These are phyloP conservation scores for Diaporthe sp. DNA, from an alignment of 2,329 filamentous ascomycete species.

Conservation along the genomic window DNA sequence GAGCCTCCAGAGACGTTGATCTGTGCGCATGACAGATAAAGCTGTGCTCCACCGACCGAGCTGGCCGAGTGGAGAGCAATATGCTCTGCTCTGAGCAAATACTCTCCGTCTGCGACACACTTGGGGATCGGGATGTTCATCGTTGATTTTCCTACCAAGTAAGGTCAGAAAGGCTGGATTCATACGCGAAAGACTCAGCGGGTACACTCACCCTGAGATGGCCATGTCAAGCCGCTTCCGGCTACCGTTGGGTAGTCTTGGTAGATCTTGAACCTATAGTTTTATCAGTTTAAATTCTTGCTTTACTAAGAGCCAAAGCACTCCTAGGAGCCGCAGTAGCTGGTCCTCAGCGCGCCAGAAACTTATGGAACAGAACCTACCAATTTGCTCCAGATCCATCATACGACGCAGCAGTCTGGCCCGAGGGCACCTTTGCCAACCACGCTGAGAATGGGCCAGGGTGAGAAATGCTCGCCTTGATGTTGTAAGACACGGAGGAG, in stretches of 20 bases:
- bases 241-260: conserved; percentile 55
- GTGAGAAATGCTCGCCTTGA: conserved; percentile 56
- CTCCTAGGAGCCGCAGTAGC: too few species aligned
- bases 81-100: conserved; percentile 62
- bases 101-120: conserved; percentile 61
- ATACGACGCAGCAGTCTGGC: conserved; percentile 53
- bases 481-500: conserved; percentile 57
- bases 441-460: conserved; percentile 56
- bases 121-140: conserved; percentile 57
- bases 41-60: conserved; percentile 57
- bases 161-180: background rate
- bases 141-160: conserved; percentile 44
- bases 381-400: conserved; percentile 54
- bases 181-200: background rate
- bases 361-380: conserved; percentile 26
- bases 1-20: conserved; percentile 56
- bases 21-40: conserved; percentile 59
- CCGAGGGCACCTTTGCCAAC: conserved; percentile 54
- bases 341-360: too few species aligned
- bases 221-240: conserved; percentile 54
- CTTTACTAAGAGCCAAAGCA: too few species aligned
- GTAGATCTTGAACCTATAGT: conserved; percentile 55
- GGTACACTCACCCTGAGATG: conserved; percentile 49
- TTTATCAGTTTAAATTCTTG: background rate
- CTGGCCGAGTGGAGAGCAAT: conserved; percentile 60